Evolutionary conservation across 345 rosid genomes (phyloP), one percentile per base, ranked within the genome.

Genomic region (Bruguiera parviflora): DNA sequence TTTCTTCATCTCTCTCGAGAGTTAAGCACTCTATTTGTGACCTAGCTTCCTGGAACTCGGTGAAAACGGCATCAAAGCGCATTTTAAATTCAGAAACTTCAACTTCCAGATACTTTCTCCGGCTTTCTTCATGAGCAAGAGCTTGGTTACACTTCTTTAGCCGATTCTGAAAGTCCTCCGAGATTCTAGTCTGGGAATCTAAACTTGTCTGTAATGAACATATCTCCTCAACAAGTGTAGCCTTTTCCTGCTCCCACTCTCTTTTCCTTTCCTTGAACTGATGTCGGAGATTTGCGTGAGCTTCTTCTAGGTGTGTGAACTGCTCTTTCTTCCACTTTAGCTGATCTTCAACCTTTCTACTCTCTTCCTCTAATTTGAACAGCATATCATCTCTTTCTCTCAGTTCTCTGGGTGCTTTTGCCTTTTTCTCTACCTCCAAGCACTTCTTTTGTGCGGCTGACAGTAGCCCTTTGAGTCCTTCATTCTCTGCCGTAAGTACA

Each of bases 21-120:
- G 69, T 51, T 37, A 66, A 25, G 46, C 39, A 31, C 39, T 28
- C 58, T 18, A 29, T 25, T 28, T 27, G 69, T n/a, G 43, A 66
- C 58, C 28, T 66, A 16, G 51, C 61, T 21, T 67, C 61, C n/a
- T 67, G 19, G 29, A 60, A 53, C 53, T 67, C 70, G 4, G 49
- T 21, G n/a, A 67, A 67, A 55, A 56, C 61, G 21, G 22, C 33
- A 9, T 67, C 70, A 67, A 67, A 67, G 51, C 62, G 61, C 29
- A 47, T 11, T 55, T 67, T 55, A 33, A 56, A 56, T 24, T 56
- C 59, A 56, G 59, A 56, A 56, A 56, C 19, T 56, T 56, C 31
- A 24, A 56, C 59, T 56, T 56, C 59, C 59, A 56, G 59, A 56
- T 56, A 56, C 18, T 56, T 56, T 27, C 59, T 56, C 31, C 59